A percentile compares a stretch with the other conserved stretches of the same genome.
Conservation (phyloP, 352 stramenopile species). For the Phytophthora syringae region DNA sequence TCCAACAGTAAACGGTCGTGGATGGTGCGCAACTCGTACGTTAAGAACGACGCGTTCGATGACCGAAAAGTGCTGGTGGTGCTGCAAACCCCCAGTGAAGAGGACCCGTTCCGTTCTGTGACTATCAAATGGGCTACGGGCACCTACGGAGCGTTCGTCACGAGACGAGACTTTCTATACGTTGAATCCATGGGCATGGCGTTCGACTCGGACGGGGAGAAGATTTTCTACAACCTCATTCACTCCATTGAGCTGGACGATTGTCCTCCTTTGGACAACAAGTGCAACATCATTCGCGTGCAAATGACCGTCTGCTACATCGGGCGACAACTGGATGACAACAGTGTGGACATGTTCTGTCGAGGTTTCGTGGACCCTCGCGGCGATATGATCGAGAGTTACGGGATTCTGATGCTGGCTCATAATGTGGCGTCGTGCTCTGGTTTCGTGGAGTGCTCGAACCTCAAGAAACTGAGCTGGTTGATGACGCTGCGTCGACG, state of each 20-base stretch:
- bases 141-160: slow-evolving; percentile 39
- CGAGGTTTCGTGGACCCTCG: slow-evolving; percentile 50
- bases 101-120: slow-evolving; percentile 51
- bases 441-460: slow-evolving; percentile 45
- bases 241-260: slow-evolving; percentile 45
- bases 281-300: slow-evolving; percentile 42
- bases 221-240: slow-evolving; percentile 48
- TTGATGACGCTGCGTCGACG: slow-evolving; percentile 39
- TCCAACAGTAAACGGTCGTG: slow-evolving; percentile 31
- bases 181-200: slow-evolving; percentile 50
- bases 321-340: slow-evolving; percentile 33
- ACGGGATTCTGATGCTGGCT: slow-evolving; percentile 44
- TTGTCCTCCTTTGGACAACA: slow-evolving; percentile 26
- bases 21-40: slow-evolving; percentile 39
- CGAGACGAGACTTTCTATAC: slow-evolving; percentile 45
- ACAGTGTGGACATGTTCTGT: slow-evolving; percentile 53
- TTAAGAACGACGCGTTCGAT: no score
- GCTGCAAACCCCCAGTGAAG: slow-evolving; percentile 34
- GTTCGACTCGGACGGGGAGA: no score
- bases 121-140: slow-evolving; percentile 45
- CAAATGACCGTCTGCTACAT: slow-evolving; percentile 57
- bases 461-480: slow-evolving; percentile 69
- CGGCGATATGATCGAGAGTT: slow-evolving; percentile 47
- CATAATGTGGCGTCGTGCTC: slow-evolving; percentile 37
- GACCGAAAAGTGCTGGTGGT: slow-evolving; percentile 44